Percentiles rank a stretch among this genome's conserved stretches.
Conservation (phyloP, 441 rosid genomes). For the Erodium trifolium region DNA sequence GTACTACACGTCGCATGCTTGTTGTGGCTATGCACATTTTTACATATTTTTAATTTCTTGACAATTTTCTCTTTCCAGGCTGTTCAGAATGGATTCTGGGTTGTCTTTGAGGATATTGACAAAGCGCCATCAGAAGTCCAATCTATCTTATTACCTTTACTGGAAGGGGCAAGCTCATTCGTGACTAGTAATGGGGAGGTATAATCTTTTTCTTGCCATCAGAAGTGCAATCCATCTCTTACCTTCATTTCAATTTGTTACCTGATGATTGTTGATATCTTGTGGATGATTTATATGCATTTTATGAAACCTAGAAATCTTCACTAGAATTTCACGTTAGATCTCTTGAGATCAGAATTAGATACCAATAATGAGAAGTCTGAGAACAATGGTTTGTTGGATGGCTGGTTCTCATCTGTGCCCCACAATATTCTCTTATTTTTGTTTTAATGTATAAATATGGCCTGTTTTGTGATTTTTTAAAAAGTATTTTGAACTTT, state of each 20-base stretch:
- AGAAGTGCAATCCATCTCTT: conserved; percentile 73
- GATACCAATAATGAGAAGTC: not conserved
- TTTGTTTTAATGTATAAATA: not conserved
- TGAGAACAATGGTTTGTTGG: not conserved
- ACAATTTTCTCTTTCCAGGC: conserved; percentile 47
- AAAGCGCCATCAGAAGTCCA: conserved; percentile 89
- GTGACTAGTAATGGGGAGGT: conserved; percentile 83
- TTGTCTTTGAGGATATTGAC: conserved; percentile 93
- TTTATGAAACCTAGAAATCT: not conserved
- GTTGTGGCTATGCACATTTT: conserved; percentile 2
- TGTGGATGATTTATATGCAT: not conserved
- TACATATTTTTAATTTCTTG: conserved; percentile 1
- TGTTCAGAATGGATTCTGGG: conserved; percentile 73
- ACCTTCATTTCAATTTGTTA: conserved; percentile 17
- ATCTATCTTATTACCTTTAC: conserved; percentile 69
- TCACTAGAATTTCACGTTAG: not conserved
- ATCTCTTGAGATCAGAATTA: not conserved
- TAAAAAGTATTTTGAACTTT: conserved; percentile 10
- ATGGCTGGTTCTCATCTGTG: not conserved
- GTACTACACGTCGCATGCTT: conserved; percentile 15
- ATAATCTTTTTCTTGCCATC: conserved; percentile 74
- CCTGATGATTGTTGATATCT: not conserved
- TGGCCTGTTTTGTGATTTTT: not conserved
- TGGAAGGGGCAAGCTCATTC: conserved; percentile 70
- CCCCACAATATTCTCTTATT: not conserved